Evolutionary conservation across 495 filamentous ascomycete genomes (phyloP), one percentile per base, ranked within the genome.

Genomic region (Glarea lozoyensis): DNA sequence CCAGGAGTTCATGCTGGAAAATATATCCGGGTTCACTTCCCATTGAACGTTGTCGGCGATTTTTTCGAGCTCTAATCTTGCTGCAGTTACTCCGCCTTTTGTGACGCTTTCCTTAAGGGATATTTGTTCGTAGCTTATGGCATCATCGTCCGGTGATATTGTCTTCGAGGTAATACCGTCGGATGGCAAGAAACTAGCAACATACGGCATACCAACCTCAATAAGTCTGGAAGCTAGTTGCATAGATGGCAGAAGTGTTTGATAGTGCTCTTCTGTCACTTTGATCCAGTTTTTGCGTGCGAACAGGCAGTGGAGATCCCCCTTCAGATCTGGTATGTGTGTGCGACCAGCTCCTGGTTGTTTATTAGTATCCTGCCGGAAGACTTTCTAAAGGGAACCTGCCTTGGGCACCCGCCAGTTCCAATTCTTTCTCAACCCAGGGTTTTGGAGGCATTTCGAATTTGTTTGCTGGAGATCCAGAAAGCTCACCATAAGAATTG

Each of bases 161-260:
- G n/a, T n/a, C n/a, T n/a, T n/a, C n/a, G n/a, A n/a, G n/a, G n/a
- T n/a, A n/a, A n/a, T n/a, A n/a, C n/a, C n/a, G n/a, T 42, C n/a
- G 1, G 46, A 46, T 13, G 43, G 52, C 10, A 55, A 36, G 33
- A 50, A 55, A 34, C 11, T 37, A 4, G 43, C 22, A 11, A 54
- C 30, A 31, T 48, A 51, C n/a, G 48, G 44, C 7, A 51, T 33
- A 10, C 43, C 48, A 18, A 45, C 40, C 11, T 36, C n/a, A 10
- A 55, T 11, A 12, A 50, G 25, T 3, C 37, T 11, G 10, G 43
- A 37, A 4, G 47, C 47, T 2, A 55, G 33, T 10, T 21, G 43
- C 24, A 55, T 38, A 24, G 42, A 50, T 19, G 52, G 52, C 3
- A 38, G 22, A 13, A 55, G 52, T 7, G 46, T n/a, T 12, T 37